Percentiles rank a stretch among this genome's conserved stretches.
Evolutionary conservation across 2,329 filamentous ascomycete genomes (phyloP).

Genomic region (Neocucurbitaria cava): DNA sequence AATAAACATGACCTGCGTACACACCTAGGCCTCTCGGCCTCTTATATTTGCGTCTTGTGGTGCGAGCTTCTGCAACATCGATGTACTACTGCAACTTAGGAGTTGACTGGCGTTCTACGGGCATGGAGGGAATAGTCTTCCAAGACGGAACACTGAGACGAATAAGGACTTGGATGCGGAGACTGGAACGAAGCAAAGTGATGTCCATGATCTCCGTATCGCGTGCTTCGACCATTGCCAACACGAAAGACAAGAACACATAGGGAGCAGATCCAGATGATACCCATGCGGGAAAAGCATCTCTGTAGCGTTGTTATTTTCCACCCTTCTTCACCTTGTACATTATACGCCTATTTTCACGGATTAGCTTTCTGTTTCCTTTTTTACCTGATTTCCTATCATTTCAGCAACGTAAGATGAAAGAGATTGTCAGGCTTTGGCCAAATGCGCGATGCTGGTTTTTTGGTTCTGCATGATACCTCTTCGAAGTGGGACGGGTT

Average conservation of each 20-base stretch:
- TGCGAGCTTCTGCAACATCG: neutral
- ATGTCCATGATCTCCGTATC: neutral
- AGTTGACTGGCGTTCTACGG: constrained; percentile 1
- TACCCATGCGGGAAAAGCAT: constrained; percentile 8
- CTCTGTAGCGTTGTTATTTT: neutral
- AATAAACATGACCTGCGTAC: constrained; percentile 1
- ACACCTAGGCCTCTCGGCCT: neutral
- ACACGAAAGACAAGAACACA: neutral
- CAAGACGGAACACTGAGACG: neutral
- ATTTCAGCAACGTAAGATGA: neutral
- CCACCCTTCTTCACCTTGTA: neutral
- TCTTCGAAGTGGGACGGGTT: constrained; percentile 5
- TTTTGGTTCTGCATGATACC: constrained; percentile 19
- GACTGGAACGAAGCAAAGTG: neutral
- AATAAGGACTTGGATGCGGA: neutral
- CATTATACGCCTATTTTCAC: constrained; percentile 1
- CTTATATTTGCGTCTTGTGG: neutral
- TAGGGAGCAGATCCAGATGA: constrained; percentile 1
- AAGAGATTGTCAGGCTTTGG: constrained; percentile 14
- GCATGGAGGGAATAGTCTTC: neutral
- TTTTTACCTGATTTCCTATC: neutral
- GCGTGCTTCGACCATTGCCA: neutral
- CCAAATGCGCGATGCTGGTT: constrained; percentile 3
- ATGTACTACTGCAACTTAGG: neutral
- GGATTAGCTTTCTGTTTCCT: neutral